These are phyloP conservation scores for Puccinia hordei DNA, from an alignment of 1,284 basidiomycete species.

Conservation along the genomic window DNA sequence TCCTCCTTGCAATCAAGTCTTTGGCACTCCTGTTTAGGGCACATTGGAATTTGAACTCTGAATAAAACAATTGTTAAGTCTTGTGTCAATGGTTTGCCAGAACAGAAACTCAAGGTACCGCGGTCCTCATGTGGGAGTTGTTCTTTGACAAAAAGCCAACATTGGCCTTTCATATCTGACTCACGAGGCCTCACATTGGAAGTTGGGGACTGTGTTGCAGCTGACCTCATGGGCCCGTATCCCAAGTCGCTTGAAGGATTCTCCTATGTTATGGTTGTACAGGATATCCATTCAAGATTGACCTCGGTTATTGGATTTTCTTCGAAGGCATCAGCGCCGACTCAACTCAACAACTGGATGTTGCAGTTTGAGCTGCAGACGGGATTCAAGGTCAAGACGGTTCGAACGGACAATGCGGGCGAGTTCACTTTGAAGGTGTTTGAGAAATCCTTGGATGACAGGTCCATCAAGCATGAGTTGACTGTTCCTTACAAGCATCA, in stretches of 20 bases:
- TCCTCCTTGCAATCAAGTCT: not conserved
- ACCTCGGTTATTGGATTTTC: not conserved
- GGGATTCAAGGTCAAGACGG: too few species aligned
- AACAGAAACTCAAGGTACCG: not conserved
- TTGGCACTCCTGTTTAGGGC: not conserved
- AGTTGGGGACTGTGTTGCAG: not conserved
- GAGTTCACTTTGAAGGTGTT: too few species aligned
- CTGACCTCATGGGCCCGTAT: constrained; percentile 4
- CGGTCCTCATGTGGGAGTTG: not conserved
- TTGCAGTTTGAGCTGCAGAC: not conserved
- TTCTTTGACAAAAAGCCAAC: not conserved
- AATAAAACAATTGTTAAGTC: too few species aligned
- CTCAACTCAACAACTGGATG: not conserved
- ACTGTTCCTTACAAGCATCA: too few species aligned
- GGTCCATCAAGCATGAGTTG: too few species aligned
- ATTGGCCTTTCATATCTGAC: not conserved
- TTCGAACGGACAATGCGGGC: too few species aligned
- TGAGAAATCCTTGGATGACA: too few species aligned
- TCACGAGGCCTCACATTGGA: not conserved
- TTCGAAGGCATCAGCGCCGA: not conserved
- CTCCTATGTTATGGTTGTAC: not conserved
- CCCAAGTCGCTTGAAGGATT: not conserved
- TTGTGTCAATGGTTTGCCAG: not conserved
- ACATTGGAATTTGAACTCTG: not conserved
- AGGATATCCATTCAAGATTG: not conserved